Base-by-base conservation (phyloP, 306 rosid genomes). In the Castanopsis chinensis region DNA sequence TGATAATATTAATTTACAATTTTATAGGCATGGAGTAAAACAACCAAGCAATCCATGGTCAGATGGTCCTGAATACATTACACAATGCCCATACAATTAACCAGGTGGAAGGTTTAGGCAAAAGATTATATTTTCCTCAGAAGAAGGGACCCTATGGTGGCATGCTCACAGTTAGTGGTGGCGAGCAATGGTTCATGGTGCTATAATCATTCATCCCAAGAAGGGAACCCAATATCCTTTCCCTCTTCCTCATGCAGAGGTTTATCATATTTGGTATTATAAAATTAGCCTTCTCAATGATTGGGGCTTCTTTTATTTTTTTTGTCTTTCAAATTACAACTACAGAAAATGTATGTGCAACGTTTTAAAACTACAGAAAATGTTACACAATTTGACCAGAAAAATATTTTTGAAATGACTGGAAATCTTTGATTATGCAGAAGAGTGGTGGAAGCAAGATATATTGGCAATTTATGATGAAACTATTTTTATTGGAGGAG, bases 61-160 rank as follows among this genome's bases (percentile, higher is more conserved):
- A 3, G 89, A 88, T 33, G 91, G 89, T 1, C 89, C 89, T 15
- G 67, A 75, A 8, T 85, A 83, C 21, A 83, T 88, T 14, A 88
- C 91, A 4, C 91, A 87, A 49, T 88, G 89, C 91, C 93, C 9
- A 87, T 90, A 7, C 80, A n/a, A n/a, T n/a, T n/a, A 76, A 71
- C 82, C 88, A 0, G 89, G 87, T 30, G 79, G 30, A 4, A 84
- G 3, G 8, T 87, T 82, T 51, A 84, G 65, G 2, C 89, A 90
- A 14, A 80, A 75, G 21, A n/a, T 91, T 20, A 33, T 80, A 3
- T 79, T 87, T 20, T 75, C 96, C 4, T 12, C 3, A 0, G 93
- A 87, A 63, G 90, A 81, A 69, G 92, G 95, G 3, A 87, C 96
- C 41, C 6, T 91, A 3, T 91, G 91, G 96, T 91, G 96, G 96